phyloP scores from a whole-genome alignment of 345 rosid genomes.

The Eucalyptus paniculata region DNA sequence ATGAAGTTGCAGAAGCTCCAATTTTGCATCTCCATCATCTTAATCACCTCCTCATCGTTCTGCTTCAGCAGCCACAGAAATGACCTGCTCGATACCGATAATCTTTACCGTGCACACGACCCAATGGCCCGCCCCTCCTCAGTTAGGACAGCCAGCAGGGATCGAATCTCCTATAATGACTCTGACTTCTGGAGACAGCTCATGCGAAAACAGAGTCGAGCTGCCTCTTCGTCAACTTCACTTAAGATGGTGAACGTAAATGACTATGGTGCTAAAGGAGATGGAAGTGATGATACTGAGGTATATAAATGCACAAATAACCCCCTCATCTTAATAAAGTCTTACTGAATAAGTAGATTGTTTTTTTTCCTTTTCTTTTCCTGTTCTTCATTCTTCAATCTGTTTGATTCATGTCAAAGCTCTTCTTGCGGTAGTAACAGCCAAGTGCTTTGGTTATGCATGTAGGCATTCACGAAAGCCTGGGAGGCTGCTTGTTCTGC shows the following conservation, averaged over 20 bases:
- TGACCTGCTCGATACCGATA: not conserved
- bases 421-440: not conserved
- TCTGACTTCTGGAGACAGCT: not conserved
- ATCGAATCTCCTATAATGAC: not conserved
- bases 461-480: conserved; percentile 48
- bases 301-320: conserved; percentile 4
- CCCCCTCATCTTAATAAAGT: not conserved
- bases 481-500: conserved; percentile 27
- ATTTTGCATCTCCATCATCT: not conserved
- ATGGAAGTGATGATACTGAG: conserved; percentile 46
- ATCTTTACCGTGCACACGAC: not conserved
- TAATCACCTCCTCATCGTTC: not conserved
- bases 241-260: conserved; percentile 25
- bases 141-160: not conserved
- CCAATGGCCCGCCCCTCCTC: not conserved
- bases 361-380: not conserved
- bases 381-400: not conserved
- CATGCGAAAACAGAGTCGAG: not conserved
- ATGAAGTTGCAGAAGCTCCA: not conserved
- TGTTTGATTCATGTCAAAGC: not conserved
- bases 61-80: not conserved
- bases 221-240: not conserved
- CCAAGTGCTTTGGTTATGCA: not conserved
- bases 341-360: not conserved
- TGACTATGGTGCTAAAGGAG: conserved; percentile 39